Evolutionary conservation across 345 rosid genomes (phyloP), one percentile per base, ranked within the genome.

Genomic region (Cardamine chenopodiifolia): DNA sequence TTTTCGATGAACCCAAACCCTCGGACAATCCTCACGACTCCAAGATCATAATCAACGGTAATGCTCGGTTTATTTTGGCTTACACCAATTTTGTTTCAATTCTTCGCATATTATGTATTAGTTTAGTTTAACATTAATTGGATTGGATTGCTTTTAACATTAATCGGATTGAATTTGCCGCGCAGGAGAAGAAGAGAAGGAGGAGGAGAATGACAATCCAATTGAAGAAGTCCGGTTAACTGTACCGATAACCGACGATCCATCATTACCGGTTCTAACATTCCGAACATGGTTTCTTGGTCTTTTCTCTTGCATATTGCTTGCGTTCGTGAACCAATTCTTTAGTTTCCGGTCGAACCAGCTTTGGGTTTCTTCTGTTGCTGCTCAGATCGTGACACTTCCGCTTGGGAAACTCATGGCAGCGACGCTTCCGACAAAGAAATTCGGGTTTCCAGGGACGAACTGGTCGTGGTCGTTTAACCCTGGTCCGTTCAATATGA

Each of bases 241-340:
- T 0, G 89, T 89, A 47, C 84, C 88, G 2, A 77, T 79, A 17
- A 81, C 81, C 7, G 87, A 89, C 45, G 88, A 87, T 59, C 87
- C 86, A 8, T n/a, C 85, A 1, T 17, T 54, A 14, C 78, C 82
- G 6, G 87, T 66, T 8, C 29, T 89, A 25, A 87, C 88, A 1
- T 86, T 89, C 18, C 47, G 86, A n/a, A 85, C 96, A 62, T 87
- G 92, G 90, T 19, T 56, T 48, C 85, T 85, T 4, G 89, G 88
- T 6, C 65, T 86, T 8, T 0, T 71, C 20, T 85, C 85, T 4
- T 87, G 89, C 28, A 53, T 64, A 53, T 19, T 82, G 56, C 89
- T 87, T 0, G 75, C 96, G 7, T 86, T 89, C 18, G 71, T 85
- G 49, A 86, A 87, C 78, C 78, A 82, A 2, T 87, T 87, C 79